Conservation (phyloP, 2,329 filamentous ascomycete species). For the Xylaria sp. region DNA sequence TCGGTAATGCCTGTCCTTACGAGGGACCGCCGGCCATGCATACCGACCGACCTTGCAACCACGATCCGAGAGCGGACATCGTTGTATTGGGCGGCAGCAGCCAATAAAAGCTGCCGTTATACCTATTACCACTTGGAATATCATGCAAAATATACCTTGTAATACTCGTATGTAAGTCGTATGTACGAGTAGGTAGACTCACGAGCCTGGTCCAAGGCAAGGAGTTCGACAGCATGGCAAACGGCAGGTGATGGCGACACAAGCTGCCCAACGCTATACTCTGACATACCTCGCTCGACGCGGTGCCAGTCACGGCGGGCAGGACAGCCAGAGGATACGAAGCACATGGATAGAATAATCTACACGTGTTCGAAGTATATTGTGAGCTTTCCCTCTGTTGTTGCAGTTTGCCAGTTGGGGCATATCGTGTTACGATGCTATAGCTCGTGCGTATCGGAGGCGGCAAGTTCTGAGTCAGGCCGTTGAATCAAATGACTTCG, state of each 20-base stretch:
- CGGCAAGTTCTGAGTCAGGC: conserved; percentile 6
- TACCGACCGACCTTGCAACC: conserved; percentile 8
- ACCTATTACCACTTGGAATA: neutral
- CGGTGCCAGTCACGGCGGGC: neutral
- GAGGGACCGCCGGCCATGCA: neutral
- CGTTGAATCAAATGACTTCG: conserved; percentile 3
- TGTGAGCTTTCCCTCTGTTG: neutral
- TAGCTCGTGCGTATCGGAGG: neutral
- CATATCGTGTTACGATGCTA: neutral
- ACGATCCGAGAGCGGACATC: conserved; percentile 15
- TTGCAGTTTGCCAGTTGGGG: neutral
- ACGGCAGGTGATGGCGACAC: neutral
- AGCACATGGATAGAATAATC: neutral
- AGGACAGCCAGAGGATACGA: neutral
- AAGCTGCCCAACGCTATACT: neutral
- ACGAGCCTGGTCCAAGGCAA: neutral
- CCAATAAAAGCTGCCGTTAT: conserved; percentile 4
- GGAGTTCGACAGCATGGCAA: too few relatives aligned
- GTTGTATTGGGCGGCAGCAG: conserved; percentile 1
- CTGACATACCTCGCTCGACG: neutral
- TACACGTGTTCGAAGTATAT: neutral
- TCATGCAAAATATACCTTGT: neutral
- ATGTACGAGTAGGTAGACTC: neutral
- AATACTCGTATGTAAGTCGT: too few relatives aligned
- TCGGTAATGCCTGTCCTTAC: neutral